Conservation (phyloP, 345 rosid genomes). For the Syzygium grande region DNA sequence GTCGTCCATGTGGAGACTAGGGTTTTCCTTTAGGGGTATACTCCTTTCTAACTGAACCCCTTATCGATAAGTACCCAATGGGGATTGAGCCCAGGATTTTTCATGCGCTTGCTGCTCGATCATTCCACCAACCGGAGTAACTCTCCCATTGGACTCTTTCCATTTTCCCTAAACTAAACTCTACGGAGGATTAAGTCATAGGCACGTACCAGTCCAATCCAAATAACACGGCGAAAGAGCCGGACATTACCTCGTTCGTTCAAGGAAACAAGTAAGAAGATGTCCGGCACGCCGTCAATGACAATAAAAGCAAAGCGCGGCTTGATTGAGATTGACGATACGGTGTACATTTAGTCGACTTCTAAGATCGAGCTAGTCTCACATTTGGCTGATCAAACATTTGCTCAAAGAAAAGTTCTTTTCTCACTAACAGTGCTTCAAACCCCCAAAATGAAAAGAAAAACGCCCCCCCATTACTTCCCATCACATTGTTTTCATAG, state of each 20-base stretch:
- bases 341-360: not conserved
- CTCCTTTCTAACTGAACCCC: not conserved
- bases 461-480: no score
- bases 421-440: not conserved
- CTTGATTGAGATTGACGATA: not conserved
- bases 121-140: not conserved
- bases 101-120: not conserved
- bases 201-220: not conserved
- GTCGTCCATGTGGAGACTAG: not conserved
- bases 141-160: not conserved
- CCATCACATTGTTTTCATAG: no score
- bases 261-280: not conserved
- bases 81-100: not conserved
- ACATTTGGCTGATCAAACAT: not conserved
- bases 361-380: not conserved
- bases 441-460: no score
- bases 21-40: not conserved
- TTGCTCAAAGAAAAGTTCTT: not conserved
- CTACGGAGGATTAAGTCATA: not conserved
- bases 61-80: not conserved
- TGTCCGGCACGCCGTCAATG: not conserved
- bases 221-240: not conserved
- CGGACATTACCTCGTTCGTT: not conserved
- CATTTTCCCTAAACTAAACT: not conserved
- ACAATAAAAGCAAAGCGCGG: not conserved